Evolutionary conservation across 441 rosid species (phyloP).

Genomic region (Daphne laureola): DNA sequence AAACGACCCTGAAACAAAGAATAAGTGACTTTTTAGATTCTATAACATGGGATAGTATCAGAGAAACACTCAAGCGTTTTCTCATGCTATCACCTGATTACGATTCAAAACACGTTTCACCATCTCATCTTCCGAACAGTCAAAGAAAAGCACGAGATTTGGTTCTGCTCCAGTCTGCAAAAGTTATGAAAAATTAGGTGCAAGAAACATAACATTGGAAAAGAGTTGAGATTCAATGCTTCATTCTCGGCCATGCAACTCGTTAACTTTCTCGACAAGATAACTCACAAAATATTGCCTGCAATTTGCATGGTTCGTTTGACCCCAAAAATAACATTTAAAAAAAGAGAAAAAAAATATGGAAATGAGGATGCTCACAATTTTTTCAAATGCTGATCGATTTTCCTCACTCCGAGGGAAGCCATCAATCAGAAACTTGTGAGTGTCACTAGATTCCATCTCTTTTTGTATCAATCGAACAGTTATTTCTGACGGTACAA

Average conservation of each 20-base stretch:
- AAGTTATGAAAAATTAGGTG: slow-evolving; percentile 2
- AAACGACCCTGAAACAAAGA: slow-evolving; percentile 64
- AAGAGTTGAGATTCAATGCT: no score
- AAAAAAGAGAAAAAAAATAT: no score
- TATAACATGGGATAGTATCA: slow-evolving; percentile 1
- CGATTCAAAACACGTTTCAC: slow-evolving; percentile 80
- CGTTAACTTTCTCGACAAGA: slow-evolving; percentile 3
- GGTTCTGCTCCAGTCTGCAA: slow-evolving; percentile 73
- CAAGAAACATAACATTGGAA: no score
- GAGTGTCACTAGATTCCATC: slow-evolving; percentile 40
- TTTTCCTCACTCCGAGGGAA: slow-evolving; percentile 74
- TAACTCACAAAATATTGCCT: slow-evolving; percentile 5
- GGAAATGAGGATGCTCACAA: slow-evolving; percentile 31
- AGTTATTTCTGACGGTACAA: slow-evolving; percentile 70
- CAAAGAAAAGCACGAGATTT: slow-evolving; percentile 70
- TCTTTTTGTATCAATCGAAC: slow-evolving; percentile 51
- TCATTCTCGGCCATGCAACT: background rate
- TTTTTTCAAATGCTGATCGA: slow-evolving; percentile 54
- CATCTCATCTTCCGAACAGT: slow-evolving; percentile 90
- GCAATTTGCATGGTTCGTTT: background rate
- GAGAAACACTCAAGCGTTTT: slow-evolving; percentile 8
- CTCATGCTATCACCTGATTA: slow-evolving; percentile 44
- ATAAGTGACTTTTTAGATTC: background rate
- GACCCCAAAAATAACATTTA: slow-evolving; percentile 3
- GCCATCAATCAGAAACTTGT: slow-evolving; percentile 73